A percentile compares a stretch with the other conserved stretches of the same genome.
phyloP scores from a whole-genome alignment of 2,329 filamentous ascomycete species.

The Beauveria asiatica region DNA sequence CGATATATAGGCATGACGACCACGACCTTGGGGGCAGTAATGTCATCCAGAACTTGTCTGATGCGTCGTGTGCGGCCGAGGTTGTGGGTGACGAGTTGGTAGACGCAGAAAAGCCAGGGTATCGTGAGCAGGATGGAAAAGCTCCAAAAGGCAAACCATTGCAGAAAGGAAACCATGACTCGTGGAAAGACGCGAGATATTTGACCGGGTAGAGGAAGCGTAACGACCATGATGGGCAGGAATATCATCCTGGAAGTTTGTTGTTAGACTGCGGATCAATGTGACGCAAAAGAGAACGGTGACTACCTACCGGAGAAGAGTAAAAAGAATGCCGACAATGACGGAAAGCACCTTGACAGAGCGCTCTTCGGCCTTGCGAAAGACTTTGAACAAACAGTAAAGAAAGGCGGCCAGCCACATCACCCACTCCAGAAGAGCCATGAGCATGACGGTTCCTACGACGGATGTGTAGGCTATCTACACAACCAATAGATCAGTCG shows the following conservation, averaged over 20 bases:
- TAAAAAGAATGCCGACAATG: conserved; percentile 65
- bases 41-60: conserved; percentile 75
- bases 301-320: conserved; percentile 52
- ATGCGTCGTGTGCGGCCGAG: conserved; percentile 75
- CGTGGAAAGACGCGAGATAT: conserved; percentile 72
- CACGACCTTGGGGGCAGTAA: conserved; percentile 84
- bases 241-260: conserved; percentile 60
- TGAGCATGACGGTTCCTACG: conserved; percentile 71
- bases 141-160: conserved; percentile 94
- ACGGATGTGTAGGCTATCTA: conserved; percentile 82
- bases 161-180: conserved; percentile 54
- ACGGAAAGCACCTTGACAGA: conserved; percentile 72
- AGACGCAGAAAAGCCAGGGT: conserved; percentile 89
- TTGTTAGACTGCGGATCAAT: conserved; percentile 8
- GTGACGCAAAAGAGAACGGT: conserved; percentile 20
- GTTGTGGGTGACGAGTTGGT: conserved; percentile 80
- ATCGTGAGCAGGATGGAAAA: conserved; percentile 79
- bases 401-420: conserved; percentile 90
- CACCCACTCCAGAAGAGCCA: conserved; percentile 85
- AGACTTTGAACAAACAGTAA: conserved; percentile 85
- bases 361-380: conserved; percentile 81
- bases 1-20: conserved; percentile 97
- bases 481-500: conserved; percentile 14
- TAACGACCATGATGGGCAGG: conserved; percentile 89
- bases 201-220: conserved; percentile 68